Base-by-base conservation (phyloP, 2,329 filamentous ascomycete genomes). In the Fusarium nelsonii region DNA sequence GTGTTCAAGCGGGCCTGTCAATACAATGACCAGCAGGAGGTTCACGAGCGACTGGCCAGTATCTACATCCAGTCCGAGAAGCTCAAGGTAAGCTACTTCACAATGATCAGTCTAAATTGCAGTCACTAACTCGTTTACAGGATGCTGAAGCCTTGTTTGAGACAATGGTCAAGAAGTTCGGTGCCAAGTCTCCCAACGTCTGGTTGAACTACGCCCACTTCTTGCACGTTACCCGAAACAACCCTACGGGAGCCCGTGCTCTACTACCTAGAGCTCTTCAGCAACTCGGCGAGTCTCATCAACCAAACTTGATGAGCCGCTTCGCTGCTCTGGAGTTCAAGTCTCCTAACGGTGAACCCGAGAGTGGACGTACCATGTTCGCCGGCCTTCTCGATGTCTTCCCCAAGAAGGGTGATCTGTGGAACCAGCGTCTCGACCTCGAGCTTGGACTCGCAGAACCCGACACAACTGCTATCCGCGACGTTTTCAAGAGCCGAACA, bases 151-250 rank as follows among this genome's bases (percentile, higher is more conserved):
- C 87, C 23, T 87, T 98, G 72, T 98, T 97, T 83, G 91, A 96
- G 78, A 82, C 85, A 40, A 92, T 97, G 80, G 84, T 92, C 74
- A 97, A 96, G 84, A 97, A 97, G 82, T 94, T 93, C 63, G 93
- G 96, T 76, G 91, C 91, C 68, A 89, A 90, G 70, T 88, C 90
- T 8, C 90, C 92, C 11, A 88, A 90, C 54, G 89, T 97, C 71
- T 99, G 94, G 93, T 85, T 91, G 80, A 97, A 98, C 83, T 98
- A 97, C 80, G 95, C 94, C 26, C 91, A 92, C 74, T 98, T 97
- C 86, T 85, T 99, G 58, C 91, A 97, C 81, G 90, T 91, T 62
- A 92, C 88, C 1, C 82, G 88, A 63, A 84, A 87, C 60, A 86
- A 91, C 12, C 88, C 93, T 1, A 90, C 91, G n/a, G 88, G 90